A percentile compares a stretch with the other conserved stretches of the same genome.
phyloP scores from a whole-genome alignment of 257 asterid species.

The Plantago elongata region DNA sequence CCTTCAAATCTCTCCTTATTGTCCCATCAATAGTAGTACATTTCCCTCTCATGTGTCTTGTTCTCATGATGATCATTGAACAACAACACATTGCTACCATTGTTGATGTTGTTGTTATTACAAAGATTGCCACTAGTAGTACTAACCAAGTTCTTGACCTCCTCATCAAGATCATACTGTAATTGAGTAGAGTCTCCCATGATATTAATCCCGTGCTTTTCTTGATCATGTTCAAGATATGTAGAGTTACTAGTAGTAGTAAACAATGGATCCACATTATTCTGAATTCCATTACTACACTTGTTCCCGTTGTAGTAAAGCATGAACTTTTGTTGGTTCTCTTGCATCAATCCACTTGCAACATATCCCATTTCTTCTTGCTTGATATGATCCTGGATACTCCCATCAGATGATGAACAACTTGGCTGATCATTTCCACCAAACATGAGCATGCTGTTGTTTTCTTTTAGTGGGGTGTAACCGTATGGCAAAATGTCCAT shows the following conservation, averaged over 20 bases:
- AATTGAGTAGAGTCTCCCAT: conserved; percentile 23
- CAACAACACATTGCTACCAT: conserved; percentile 22
- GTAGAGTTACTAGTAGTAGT: not conserved
- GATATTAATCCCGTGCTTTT: conserved; percentile 21
- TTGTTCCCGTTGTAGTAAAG: conserved; percentile 21
- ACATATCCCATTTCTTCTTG: conserved; percentile 37
- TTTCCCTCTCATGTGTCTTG: conserved; percentile 40
- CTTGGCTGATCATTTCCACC: conserved; percentile 49
- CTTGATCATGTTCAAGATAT: conserved; percentile 22
- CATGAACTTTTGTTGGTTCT: conserved; percentile 35
- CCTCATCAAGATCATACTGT: conserved; percentile 54
- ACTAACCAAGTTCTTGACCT: conserved; percentile 51
- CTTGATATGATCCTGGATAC: conserved; percentile 40
- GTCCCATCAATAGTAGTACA: conserved; percentile 38
- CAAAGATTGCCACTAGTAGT: conserved; percentile 10
- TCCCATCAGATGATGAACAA: conserved; percentile 66
- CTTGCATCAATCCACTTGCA: conserved; percentile 14
- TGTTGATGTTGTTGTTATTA: conserved; percentile 5
- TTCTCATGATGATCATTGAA: conserved; percentile 39
- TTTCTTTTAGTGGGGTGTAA: conserved; percentile 29
- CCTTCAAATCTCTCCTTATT: conserved; percentile 39
- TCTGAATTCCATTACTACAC: conserved; percentile 16
- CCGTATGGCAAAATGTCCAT: conserved; percentile 27
- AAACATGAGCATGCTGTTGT: conserved; percentile 34
- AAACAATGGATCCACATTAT: conserved; percentile 12